Base-by-base conservation (phyloP, 805 yeast genomes). In the Monosporozyma yasuniensis region DNA sequence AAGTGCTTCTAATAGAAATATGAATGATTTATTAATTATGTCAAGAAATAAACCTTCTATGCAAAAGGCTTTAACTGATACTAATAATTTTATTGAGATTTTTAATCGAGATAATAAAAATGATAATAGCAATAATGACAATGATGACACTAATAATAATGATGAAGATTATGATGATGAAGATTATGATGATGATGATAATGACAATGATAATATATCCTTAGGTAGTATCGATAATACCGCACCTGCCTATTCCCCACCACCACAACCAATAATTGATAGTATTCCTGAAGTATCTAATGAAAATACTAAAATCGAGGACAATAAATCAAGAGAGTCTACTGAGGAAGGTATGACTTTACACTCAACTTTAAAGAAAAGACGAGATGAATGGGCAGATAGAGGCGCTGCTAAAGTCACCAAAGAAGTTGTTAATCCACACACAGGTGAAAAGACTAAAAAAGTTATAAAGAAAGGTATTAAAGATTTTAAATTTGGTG, bases 401-500 rank as follows among this genome's bases (percentile, higher is more conserved):
- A 68, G 69, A 51, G 86, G 86, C 1, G 84, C 85, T 2, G 85
- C 86, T 0, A 72, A 73, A 32, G 63, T 77, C 3, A 70, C 79
- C 12, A 74, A 72, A 52, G 71, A 72, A 21, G 70, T 70, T 3
- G 59, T 62, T 12, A 77, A 76, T 49, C 68, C 69, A 28, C 57
- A 65, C 2, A 64, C 72, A 12, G 87, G 87, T 10, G 69, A 78
- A 61, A 66, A 70, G 5, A 67, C 65, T 59, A 83, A 77, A 51
- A 76, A 71, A 61, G 70, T 75, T 49, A 80, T 73, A 43, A 76
- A 64, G 66, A 73, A 62, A 66, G 79, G 68, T 19, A 95, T 88
- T 11, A 80, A 82, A 56, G 99, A 93, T 63, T 93, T 90, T 66
- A 84, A 81, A 54, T 88, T 93, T 63, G 95, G 96, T 9, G 81